Evolutionary conservation across 75 land plant species (phyloP).

Genomic region (Adiantum capillusveneris): DNA sequence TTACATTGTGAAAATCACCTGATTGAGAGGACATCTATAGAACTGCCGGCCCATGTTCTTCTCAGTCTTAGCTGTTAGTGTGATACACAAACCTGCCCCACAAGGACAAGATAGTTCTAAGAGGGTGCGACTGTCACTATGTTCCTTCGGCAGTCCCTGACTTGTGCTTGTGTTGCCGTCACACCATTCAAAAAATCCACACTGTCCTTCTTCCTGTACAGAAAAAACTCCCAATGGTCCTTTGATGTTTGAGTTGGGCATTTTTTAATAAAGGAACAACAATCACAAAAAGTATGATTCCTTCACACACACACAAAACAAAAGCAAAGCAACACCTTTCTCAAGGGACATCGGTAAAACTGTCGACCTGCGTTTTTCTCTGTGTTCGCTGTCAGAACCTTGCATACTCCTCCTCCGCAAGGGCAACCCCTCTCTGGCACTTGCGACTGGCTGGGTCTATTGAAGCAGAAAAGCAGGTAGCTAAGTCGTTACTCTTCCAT

Average conservation of each 20-base stretch:
- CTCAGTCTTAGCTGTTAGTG: constrained; percentile 30
- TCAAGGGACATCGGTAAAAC: constrained; percentile 42
- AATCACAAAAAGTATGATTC: not conserved
- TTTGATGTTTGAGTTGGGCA: not conserved
- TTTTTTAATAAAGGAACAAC: not conserved
- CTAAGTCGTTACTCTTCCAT: too few relatives aligned
- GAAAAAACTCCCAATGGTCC: not conserved
- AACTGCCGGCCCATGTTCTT: constrained; percentile 42
- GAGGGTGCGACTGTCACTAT: not conserved
- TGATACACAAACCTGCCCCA: constrained; percentile 35
- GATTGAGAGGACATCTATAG: constrained; percentile 28
- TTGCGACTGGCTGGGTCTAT: not conserved
- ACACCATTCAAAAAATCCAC: constrained; percentile 58
- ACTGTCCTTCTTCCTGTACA: constrained; percentile 36
- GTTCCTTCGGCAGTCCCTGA: not conserved
- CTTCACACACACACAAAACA: too few relatives aligned
- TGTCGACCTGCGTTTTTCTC: constrained; percentile 43
- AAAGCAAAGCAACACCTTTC: constrained; percentile 20
- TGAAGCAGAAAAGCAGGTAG: too few relatives aligned
- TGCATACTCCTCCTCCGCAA: constrained; percentile 16
- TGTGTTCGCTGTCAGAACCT: constrained; percentile 37
- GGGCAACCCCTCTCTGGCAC: constrained; percentile 10
- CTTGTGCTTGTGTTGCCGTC: constrained; percentile 3
- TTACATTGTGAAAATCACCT: too few relatives aligned
- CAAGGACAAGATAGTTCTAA: constrained; percentile 24